Evolutionary conservation across 2,329 filamentous ascomycete species (phyloP).

Genomic region (Ophiostoma ips): DNA sequence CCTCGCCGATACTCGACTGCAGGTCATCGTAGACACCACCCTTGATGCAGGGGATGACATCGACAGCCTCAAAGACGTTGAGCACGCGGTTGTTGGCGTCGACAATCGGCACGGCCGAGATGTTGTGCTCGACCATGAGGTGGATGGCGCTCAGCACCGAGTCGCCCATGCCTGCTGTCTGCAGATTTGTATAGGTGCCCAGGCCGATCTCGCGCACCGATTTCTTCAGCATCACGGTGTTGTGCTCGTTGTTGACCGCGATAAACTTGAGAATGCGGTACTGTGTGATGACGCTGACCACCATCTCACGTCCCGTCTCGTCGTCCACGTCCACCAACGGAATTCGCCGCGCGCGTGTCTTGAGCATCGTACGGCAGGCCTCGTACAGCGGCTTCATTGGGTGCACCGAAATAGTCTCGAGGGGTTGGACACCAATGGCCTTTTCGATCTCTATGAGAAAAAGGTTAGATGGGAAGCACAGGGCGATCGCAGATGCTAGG

Average conservation of each 20-base stretch:
- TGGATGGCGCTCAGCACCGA: constrained; percentile 92
- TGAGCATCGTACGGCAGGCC: constrained; percentile 85
- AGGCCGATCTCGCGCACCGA: constrained; percentile 71
- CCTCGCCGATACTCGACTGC: constrained; percentile 73
- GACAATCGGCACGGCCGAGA: constrained; percentile 87
- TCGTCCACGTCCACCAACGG: constrained; percentile 88
- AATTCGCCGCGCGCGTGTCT: constrained; percentile 83
- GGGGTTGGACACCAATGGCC: constrained; percentile 76
- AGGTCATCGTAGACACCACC: constrained; percentile 87
- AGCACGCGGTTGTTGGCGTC: constrained; percentile 65
- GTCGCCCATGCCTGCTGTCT: constrained; percentile 76
- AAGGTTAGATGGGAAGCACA: not conserved
- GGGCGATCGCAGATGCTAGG: not conserved
- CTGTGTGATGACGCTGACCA: constrained; percentile 94
- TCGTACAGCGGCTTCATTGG: constrained; percentile 85
- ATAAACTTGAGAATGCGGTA: constrained; percentile 99
- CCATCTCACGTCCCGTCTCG: constrained; percentile 81
- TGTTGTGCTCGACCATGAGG: constrained; percentile 80
- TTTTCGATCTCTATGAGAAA: constrained; percentile 74
- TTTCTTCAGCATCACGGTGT: constrained; percentile 81
- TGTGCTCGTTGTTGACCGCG: constrained; percentile 75
- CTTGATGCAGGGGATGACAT: constrained; percentile 92
- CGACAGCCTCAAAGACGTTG: constrained; percentile 95
- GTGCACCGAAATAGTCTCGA: constrained; percentile 93
- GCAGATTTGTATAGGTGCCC: constrained; percentile 69